These are phyloP conservation scores for Cymodocea nodosa DNA, from an alignment of 116 monocot species.

Conservation along the genomic window DNA sequence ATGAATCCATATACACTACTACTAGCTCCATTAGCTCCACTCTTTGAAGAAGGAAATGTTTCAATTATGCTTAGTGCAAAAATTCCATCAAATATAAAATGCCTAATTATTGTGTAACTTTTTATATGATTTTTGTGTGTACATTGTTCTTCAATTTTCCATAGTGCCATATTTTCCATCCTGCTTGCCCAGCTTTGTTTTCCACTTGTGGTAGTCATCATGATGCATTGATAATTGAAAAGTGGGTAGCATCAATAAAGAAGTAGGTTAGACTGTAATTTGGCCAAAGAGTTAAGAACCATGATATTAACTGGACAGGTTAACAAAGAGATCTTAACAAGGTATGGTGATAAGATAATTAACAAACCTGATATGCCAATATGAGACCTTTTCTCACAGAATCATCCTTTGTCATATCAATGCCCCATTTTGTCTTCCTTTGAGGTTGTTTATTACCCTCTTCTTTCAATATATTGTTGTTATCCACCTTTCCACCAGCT, in stretches of 20 bases:
- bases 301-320: no score
- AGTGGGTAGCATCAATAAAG: background rate
- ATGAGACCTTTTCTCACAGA: constrained; percentile 68
- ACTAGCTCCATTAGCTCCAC: no score
- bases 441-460: constrained; percentile 44
- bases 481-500: constrained; percentile 41
- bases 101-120: no score
- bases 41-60: no score
- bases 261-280: background rate
- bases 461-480: constrained; percentile 31
- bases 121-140: no score
- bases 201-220: no score
- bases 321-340: background rate
- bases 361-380: constrained; percentile 82
- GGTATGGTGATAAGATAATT: background rate
- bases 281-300: background rate
- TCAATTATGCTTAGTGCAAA: no score
- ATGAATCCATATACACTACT: no score
- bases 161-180: no score
- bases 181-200: no score
- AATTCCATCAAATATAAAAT: no score
- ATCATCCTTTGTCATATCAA: constrained; percentile 73
- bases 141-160: no score
- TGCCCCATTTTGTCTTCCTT: constrained; percentile 89
- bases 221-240: background rate